phyloP scores from a whole-genome alignment of 1,284 basidiomycete species.

The Schizophyllum amplum region DNA sequence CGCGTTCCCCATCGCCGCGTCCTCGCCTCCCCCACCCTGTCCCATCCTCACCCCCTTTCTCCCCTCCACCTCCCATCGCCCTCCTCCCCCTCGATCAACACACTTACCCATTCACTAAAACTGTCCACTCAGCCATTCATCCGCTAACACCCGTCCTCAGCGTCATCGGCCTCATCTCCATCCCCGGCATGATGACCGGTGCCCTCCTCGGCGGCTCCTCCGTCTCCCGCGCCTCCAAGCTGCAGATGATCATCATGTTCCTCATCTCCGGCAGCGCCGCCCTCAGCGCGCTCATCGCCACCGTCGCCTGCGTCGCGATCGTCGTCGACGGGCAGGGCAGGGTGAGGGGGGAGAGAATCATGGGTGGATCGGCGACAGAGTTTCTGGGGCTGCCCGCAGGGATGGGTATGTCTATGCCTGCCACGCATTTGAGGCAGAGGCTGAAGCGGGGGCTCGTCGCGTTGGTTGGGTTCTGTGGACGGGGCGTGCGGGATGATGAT shows the following conservation, averaged over 20 bases:
- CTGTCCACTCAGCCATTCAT: not conserved
- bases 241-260: constrained; percentile 76
- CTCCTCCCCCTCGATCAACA: too few relatives aligned
- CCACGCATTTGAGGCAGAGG: too few relatives aligned
- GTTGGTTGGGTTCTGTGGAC: too few relatives aligned
- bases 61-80: constrained; percentile 26
- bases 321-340: not conserved
- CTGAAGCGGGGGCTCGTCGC: too few relatives aligned
- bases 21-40: constrained; percentile 38
- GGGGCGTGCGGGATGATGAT: too few relatives aligned
- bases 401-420: not conserved
- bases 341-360: not conserved
- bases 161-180: constrained; percentile 55
- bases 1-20: too few relatives aligned
- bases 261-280: constrained; percentile 60
- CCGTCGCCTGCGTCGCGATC: constrained; percentile 19
- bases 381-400: too few relatives aligned
- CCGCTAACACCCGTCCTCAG: constrained; percentile 20
- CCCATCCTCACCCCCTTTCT: too few relatives aligned
- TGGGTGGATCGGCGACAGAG: not conserved
- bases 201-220: constrained; percentile 62
- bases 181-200: constrained; percentile 64
- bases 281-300: constrained; percentile 43
- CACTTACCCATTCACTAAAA: too few relatives aligned
- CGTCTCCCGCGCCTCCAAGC: constrained; percentile 58